These are phyloP conservation scores for Takashimella tepidaria DNA, from an alignment of 1,284 basidiomycete genomes.

Conservation along the genomic window DNA sequence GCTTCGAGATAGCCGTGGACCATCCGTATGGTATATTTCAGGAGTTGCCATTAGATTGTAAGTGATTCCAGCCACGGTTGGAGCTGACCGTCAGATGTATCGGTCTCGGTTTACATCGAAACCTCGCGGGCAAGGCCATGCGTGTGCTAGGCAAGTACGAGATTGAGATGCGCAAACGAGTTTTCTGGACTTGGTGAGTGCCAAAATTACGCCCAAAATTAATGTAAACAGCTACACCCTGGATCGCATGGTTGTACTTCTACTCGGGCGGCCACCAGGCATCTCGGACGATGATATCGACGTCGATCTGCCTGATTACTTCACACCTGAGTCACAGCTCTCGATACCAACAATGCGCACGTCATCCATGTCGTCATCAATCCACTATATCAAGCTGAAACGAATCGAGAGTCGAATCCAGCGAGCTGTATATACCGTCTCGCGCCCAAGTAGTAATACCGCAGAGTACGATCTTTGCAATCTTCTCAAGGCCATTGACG, in stretches of 20 bases:
- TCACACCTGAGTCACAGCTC: background rate
- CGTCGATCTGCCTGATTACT: slow-evolving; percentile 12
- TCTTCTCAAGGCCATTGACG: slow-evolving; percentile 10
- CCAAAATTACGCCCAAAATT: background rate
- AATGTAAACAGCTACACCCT: slow-evolving; percentile 13
- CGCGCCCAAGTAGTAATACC: background rate
- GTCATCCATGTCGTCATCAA: slow-evolving; percentile 16
- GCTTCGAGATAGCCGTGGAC: slow-evolving; percentile 18
- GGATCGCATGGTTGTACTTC: slow-evolving; percentile 18
- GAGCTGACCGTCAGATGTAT: slow-evolving; percentile 11
- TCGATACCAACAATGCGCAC: slow-evolving; percentile 1
- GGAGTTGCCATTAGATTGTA: slow-evolving; percentile 18
- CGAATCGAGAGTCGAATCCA: slow-evolving; percentile 23
- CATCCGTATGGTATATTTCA: slow-evolving; percentile 22
- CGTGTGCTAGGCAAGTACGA: slow-evolving; percentile 8
- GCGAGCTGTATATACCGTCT: slow-evolving; percentile 15
- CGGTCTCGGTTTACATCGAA: slow-evolving; percentile 18
- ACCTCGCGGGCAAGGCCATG: slow-evolving; percentile 4
- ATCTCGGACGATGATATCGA: slow-evolving; percentile 25
- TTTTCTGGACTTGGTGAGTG: slow-evolving; percentile 24
- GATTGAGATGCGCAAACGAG: slow-evolving; percentile 20
- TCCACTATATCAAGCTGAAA: slow-evolving; percentile 24
- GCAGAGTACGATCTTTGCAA: slow-evolving; percentile 5
- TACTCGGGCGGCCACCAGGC: slow-evolving; percentile 19
- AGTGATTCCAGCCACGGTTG: background rate